Base-by-base conservation (phyloP, 2,329 filamentous ascomycete genomes). In the Thelonectria rubi region DNA sequence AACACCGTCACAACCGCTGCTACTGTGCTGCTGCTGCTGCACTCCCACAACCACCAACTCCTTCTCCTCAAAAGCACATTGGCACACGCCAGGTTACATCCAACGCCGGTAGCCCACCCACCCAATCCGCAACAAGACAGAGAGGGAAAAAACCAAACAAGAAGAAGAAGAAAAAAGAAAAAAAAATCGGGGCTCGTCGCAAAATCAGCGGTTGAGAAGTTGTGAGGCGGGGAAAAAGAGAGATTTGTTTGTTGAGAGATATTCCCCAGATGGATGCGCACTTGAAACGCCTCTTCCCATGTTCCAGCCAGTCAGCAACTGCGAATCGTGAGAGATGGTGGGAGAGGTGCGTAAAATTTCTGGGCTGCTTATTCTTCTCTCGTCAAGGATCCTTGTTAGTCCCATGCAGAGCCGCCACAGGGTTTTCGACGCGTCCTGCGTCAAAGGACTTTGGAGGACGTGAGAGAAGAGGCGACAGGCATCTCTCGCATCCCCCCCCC, bases 261-360 rank as follows among this genome's bases (percentile, higher is more conserved):
- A 49, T 48, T 56, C 37, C 34, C 37, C 14, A 43, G 40, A 47
- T 56, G 58, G 43, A 48, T 47, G 53, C 21, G 21, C 34, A 42
- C 53, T 48, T 55, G 52, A 56, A 60, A 61, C 48, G 48, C 42
- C 18, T 20, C 34, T 30, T 7, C 43, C 58, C 52, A 39, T 46
- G 17, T 30, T 21, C 37, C 53, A 47, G 51, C 58, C 52, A 56
- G 39, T 55, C 47, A 56, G 58, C 47, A 47, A 50, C 52, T 60
- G 50, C 34, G 47, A 52, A 55, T 52, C 40, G 45, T 45, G 39
- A 51, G 37, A 52, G 48, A 40, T 53, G 53, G 40, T 47, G 34
- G 39, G 58, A 53, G 58, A 49, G 42, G 47, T 46, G 52, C 46
- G 37, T 43, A 30, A 34, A 14, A 21, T 49, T 57, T 34, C 20